phyloP scores from a whole-genome alignment of 805 yeast species.

The Hanseniaspora hatyaiensis region DNA sequence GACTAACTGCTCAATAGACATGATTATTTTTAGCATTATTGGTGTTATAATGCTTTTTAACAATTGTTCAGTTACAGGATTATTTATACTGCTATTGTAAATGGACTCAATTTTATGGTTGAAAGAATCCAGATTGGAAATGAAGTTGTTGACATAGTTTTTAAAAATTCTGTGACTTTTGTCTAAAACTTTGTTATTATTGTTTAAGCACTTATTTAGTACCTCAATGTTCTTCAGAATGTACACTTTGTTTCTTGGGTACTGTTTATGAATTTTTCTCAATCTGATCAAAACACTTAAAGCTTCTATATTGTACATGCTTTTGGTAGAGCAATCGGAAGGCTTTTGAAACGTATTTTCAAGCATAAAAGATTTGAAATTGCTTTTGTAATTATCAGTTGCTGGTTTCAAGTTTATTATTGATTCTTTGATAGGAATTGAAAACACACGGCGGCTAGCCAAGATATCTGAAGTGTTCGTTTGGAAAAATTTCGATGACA shows the following conservation, averaged over 20 bases:
- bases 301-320: neutral
- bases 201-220: neutral
- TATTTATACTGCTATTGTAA: neutral
- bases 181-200: neutral
- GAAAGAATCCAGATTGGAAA: slow-evolving; percentile 9
- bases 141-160: slow-evolving; percentile 7
- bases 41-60: slow-evolving; percentile 9
- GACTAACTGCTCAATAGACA: slow-evolving; percentile 3
- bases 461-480: slow-evolving; percentile 20
- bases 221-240: too few relatives aligned
- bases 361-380: slow-evolving; percentile 6
- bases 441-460: slow-evolving; percentile 13
- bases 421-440: slow-evolving; percentile 11
- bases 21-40: neutral
- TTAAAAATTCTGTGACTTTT: neutral
- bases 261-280: neutral
- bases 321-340: neutral
- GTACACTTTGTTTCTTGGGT: too few relatives aligned
- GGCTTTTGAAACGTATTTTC: neutral
- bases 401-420: slow-evolving; percentile 11
- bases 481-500: slow-evolving; percentile 32
- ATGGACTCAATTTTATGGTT: slow-evolving; percentile 1
- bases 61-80: neutral
- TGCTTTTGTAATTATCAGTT: neutral
- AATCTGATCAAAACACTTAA: neutral